Percentiles rank a stretch among this genome's conserved stretches.
These are phyloP conservation scores for Mycocentrospora acerina DNA, from an alignment of 2,329 filamentous ascomycete genomes.

Conservation along the genomic window DNA sequence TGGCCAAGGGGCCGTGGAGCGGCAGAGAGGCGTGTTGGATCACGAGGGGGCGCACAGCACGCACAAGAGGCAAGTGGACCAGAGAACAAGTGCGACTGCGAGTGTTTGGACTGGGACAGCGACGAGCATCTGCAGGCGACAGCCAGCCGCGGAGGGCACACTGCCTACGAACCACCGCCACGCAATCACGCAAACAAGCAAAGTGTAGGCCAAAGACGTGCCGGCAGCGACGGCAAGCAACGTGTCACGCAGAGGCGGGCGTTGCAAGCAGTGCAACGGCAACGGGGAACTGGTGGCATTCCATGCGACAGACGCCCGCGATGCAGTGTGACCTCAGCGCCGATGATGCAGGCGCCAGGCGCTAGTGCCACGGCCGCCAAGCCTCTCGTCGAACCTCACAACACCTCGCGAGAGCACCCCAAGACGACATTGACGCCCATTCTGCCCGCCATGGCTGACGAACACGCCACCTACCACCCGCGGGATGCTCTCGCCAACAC, in stretches of 20 bases:
- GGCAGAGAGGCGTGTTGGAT: constrained; percentile 3
- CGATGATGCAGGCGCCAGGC: constrained; percentile 11
- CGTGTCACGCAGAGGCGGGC: not conserved
- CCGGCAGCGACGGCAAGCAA: not conserved
- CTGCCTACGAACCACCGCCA: not conserved
- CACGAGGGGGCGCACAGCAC: constrained; percentile 2
- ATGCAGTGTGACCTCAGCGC: not conserved
- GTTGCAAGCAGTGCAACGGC: not conserved
- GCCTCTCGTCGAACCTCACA: constrained; percentile 15
- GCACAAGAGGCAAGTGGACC: constrained; percentile 11
- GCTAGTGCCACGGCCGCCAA: constrained; percentile 6
- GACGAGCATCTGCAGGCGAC: constrained; percentile 17
- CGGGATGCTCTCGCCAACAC: constrained; percentile 72
- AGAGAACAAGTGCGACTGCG: constrained; percentile 9
- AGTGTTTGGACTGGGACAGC: constrained; percentile 12
- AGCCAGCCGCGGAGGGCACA: constrained; percentile 8
- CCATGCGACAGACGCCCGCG: not conserved
- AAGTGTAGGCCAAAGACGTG: not conserved
- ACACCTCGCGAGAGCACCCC: constrained; percentile 16
- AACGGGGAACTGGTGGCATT: not conserved
- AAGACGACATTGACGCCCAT: constrained; percentile 26
- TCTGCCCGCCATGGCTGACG: constrained; percentile 40
- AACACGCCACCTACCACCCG: constrained; percentile 60
- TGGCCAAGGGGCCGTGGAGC: constrained; percentile 1
- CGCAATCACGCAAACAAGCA: not conserved